Base-by-base conservation (phyloP, 2,329 filamentous ascomycete species). In the Nothophoma quercina region DNA sequence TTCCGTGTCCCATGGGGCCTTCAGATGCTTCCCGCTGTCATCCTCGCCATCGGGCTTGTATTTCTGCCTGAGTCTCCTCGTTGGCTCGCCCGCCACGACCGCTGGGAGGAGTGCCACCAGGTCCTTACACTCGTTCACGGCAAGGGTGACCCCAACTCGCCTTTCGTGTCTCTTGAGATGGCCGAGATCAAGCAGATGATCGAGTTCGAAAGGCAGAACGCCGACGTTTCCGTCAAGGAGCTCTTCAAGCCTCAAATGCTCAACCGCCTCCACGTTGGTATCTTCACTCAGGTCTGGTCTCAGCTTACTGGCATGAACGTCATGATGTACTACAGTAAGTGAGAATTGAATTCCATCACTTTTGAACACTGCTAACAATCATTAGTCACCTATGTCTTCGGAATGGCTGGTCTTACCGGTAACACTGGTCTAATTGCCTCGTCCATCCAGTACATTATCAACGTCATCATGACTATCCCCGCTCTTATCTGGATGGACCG, bases 281-380 rank as follows among this genome's bases (percentile, higher is more conserved):
- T 91, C 33, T 90, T 89, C 69, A 88, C 81, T 1, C 88, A 91
- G 74, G 87, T 91, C 63, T 89, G 88, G 89, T 86, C 83, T 9
- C 88, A 92, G 68, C 74, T 91, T 39, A 90, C 87, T 1, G 88
- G 89, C 15, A 90, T 90, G 88, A 91, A 90, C 64, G 87, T 85
- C 29, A 88, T 85, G 88, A 87, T 84, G 70, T 72, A 69, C 58
- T 68, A 62, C 42, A 46, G 47, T 51, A 59, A 54, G 16, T 51
- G n/a, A n/a, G n/a, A n/a, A 16, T 18, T 2, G 8, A 5, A 13
- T 7, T 33, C 18, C 9, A 25, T 13, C 22, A 7, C 7, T 28
- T 1, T 22, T 13, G 9, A 3, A 30, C 7, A 7, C 6, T 22
- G 16, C 25, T 41, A 7, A 30, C 7, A 18, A 2, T 29, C 16